Percentiles rank a stretch among this genome's conserved stretches.
These are phyloP conservation scores for Colletotrichum karsti DNA, from an alignment of 2,329 filamentous ascomycete species.

Conservation along the genomic window DNA sequence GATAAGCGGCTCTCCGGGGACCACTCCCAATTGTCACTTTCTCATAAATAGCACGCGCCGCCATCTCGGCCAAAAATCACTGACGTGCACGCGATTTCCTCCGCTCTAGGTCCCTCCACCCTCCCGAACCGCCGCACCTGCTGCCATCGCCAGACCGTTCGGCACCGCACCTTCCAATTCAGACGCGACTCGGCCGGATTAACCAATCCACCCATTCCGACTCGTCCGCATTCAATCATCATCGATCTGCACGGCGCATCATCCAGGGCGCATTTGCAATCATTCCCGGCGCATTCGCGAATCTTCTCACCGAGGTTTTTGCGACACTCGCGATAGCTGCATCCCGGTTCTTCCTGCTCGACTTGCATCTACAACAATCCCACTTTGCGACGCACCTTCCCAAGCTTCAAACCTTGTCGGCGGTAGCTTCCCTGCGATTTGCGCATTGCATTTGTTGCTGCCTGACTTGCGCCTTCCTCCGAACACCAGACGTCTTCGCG, in stretches of 20 bases:
- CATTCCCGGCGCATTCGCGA: background rate
- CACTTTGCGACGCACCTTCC: constrained; percentile 6
- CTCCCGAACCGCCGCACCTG: constrained; percentile 17
- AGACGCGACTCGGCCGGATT: constrained; percentile 18
- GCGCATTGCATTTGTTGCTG: background rate
- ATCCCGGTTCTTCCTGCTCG: background rate
- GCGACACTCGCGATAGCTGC: background rate
- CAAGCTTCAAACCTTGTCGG: background rate
- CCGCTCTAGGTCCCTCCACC: constrained; percentile 43
- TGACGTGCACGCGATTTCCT: constrained; percentile 57
- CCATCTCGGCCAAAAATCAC: constrained; percentile 50
- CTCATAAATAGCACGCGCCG: constrained; percentile 58
- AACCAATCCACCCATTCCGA: constrained; percentile 4
- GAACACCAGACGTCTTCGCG: background rate
- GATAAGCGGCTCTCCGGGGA: constrained; percentile 43
- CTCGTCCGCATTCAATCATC: constrained; percentile 4
- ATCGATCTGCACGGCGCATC: background rate
- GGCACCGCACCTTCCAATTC: background rate
- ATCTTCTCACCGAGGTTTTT: background rate
- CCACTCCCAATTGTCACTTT: constrained; percentile 41
- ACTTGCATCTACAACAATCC: background rate
- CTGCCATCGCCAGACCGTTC: constrained; percentile 15
- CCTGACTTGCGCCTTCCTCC: background rate
- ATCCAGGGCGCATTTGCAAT: constrained; percentile 2
- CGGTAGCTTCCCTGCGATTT: background rate